phyloP scores from a whole-genome alignment of 306 rosid genomes.

The Rubus idaeus region DNA sequence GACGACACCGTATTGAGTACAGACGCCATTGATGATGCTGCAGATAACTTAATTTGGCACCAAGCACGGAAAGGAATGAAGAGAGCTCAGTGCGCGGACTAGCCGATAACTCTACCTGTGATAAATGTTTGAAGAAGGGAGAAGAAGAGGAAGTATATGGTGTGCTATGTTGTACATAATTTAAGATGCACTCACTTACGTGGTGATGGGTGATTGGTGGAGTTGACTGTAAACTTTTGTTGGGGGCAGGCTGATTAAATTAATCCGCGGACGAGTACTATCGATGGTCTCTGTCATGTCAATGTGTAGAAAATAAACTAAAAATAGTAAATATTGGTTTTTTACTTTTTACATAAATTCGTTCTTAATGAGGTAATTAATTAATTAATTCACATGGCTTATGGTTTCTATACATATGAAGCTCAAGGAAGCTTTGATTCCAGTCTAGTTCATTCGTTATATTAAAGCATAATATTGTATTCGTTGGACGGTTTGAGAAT shows the following conservation, averaged over 20 bases:
- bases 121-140: not conserved
- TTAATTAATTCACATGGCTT: not conserved
- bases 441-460: not conserved
- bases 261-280: not conserved
- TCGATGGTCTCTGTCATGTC: not conserved
- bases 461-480: too few relatives aligned
- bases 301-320: too few relatives aligned
- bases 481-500: too few relatives aligned
- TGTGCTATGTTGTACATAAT: not conserved
- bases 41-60: not conserved
- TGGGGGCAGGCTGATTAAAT: not conserved
- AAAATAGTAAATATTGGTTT: not conserved
- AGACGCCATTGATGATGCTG: conserved; percentile 54
- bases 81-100: conserved; percentile 11
- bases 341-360: too few relatives aligned
- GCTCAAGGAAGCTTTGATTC: not conserved
- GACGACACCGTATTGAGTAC: conserved; percentile 44
- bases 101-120: conserved; percentile 29
- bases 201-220: not conserved
- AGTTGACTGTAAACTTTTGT: not conserved
- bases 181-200: not conserved
- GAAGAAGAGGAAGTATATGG: not conserved
- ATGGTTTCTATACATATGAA: not conserved
- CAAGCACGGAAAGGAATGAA: conserved; percentile 6
- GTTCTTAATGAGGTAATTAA: not conserved